Conservation (phyloP, 257 asterid genomes). For the Cordia subcordata region DNA sequence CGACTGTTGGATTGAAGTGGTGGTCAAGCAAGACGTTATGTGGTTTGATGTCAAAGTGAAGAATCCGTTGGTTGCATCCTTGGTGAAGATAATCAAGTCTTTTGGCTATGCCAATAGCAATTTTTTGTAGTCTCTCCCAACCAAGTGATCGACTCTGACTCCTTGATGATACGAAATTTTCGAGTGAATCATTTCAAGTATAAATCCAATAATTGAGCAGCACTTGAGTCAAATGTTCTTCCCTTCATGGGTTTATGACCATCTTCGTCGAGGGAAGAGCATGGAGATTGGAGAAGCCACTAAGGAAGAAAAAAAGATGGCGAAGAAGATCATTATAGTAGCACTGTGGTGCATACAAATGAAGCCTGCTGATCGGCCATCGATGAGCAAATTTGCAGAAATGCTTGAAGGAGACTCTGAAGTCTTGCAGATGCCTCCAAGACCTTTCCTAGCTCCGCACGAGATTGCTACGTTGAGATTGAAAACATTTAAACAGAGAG, state of each 20-base stretch:
- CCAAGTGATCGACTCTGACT: constrained; percentile 35
- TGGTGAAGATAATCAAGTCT: constrained; percentile 72
- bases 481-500: too few species aligned
- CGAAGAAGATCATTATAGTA: constrained; percentile 43
- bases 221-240: constrained; percentile 31
- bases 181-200: constrained; percentile 46
- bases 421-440: constrained; percentile 35
- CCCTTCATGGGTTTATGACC: constrained; percentile 45
- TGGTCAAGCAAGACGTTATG: constrained; percentile 65
- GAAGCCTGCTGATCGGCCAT: constrained; percentile 38
- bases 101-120: constrained; percentile 55
- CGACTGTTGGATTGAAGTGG: constrained; percentile 55
- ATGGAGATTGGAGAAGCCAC: constrained; percentile 23
- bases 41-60: constrained; percentile 67
- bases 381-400: constrained; percentile 35
- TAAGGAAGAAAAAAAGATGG: constrained; percentile 35
- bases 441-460: constrained; percentile 22
- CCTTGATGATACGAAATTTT: constrained; percentile 41
- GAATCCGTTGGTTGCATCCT: constrained; percentile 69
- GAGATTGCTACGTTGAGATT: too few species aligned
- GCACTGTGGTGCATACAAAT: constrained; percentile 60
- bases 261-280: constrained; percentile 28
- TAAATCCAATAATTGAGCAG: constrained; percentile 23
- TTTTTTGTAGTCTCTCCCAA: constrained; percentile 53
- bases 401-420: constrained; percentile 47